A percentile compares a stretch with the other conserved stretches of the same genome.
Evolutionary conservation across 2,329 filamentous ascomycete genomes (phyloP).

Genomic region (Graphilbum sp.): DNA sequence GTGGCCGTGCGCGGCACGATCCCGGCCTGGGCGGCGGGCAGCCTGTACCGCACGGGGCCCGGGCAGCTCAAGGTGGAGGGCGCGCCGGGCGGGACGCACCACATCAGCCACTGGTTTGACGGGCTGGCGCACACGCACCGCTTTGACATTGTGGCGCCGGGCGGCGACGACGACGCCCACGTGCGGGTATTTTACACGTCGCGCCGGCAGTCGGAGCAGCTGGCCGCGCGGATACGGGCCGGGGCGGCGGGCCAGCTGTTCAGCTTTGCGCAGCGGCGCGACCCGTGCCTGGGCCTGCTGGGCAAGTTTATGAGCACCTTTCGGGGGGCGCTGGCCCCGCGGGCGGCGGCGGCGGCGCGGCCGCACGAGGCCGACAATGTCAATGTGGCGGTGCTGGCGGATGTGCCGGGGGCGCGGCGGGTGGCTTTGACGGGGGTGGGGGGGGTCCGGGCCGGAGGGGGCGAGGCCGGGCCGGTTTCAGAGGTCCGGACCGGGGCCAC

Average conservation of each 20-base stretch:
- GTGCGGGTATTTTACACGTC: slow-evolving; percentile 53
- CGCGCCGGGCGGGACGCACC: slow-evolving; percentile 41
- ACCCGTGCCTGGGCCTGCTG: slow-evolving; percentile 61
- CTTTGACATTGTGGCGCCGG: slow-evolving; percentile 44
- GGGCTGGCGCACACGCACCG: slow-evolving; percentile 55
- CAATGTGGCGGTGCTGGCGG: slow-evolving; percentile 52
- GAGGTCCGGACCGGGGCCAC: too few species aligned
- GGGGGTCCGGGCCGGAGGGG: too few species aligned
- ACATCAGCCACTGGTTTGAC: slow-evolving; percentile 66
- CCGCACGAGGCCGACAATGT: slow-evolving; percentile 13
- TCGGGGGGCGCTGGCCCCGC: slow-evolving; percentile 11
- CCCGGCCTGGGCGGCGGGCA: slow-evolving; percentile 53
- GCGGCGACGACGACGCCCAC: slow-evolving; percentile 8
- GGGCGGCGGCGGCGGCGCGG: slow-evolving; percentile 6
- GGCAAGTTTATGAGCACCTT: slow-evolving; percentile 53
- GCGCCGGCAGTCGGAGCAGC: slow-evolving; percentile 46
- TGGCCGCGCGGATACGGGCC: slow-evolving; percentile 42
- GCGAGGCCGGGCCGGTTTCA: too few species aligned
- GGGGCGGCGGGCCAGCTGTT: slow-evolving; percentile 39
- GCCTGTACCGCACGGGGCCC: slow-evolving; percentile 59
- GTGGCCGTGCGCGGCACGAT: slow-evolving; percentile 49
- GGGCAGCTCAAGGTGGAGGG: slow-evolving; percentile 45
- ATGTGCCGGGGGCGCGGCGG: slow-evolving; percentile 55
- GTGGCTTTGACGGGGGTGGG: too few species aligned
- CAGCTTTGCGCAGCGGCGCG: slow-evolving; percentile 54